A percentile compares a stretch with the other conserved stretches of the same genome.
Conservation (phyloP, 2,329 filamentous ascomycete genomes). For the Pseudogymnoascus sp. region DNA sequence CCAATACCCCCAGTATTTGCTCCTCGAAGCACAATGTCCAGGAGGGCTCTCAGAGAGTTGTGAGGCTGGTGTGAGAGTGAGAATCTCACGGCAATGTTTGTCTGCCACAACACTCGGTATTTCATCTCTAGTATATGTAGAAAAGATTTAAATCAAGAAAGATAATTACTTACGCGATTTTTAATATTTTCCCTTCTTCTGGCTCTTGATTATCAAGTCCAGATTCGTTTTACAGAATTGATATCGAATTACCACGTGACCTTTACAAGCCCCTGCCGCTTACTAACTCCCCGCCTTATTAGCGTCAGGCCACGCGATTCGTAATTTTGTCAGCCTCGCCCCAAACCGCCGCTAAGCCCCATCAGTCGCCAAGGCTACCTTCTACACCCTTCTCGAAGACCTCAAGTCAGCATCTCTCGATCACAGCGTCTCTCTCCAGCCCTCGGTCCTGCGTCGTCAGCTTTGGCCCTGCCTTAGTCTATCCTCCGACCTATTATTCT, state of each 20-base stretch:
- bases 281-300: neutral
- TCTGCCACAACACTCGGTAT: neutral
- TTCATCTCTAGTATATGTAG: neutral
- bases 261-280: neutral
- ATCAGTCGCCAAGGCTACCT: slow-evolving; percentile 1
- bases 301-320: slow-evolving; percentile 1
- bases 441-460: slow-evolving; percentile 1
- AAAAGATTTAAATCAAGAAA: neutral
- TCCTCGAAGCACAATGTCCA: neutral
- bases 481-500: neutral
- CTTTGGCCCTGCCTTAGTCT: neutral
- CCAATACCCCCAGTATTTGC: neutral
- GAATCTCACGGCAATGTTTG: neutral
- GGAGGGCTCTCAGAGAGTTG: neutral
- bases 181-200: neutral
- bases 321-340: slow-evolving; percentile 4
- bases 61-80: neutral
- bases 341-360: neutral
- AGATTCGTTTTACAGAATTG: neutral
- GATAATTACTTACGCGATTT: neutral
- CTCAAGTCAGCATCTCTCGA: neutral
- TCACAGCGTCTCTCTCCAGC: neutral
- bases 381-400: slow-evolving; percentile 8
- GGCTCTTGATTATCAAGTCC: neutral
- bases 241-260: neutral